A percentile compares a stretch with the other conserved stretches of the same genome.
Conservation (phyloP, 306 rosid genomes). For the Acacia crassicarpa region DNA sequence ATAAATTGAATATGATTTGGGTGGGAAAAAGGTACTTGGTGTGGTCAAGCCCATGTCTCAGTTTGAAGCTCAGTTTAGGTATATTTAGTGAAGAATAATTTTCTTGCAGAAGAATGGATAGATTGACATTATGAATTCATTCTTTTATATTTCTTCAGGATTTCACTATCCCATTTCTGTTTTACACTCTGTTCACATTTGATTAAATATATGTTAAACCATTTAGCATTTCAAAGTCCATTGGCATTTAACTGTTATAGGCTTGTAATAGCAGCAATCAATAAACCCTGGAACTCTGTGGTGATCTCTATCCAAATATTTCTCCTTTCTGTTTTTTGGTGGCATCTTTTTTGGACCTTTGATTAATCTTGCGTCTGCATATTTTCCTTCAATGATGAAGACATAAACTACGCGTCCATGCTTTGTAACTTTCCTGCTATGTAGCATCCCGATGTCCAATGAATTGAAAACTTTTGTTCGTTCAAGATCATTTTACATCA, state of each 20-base stretch:
- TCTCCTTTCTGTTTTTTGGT: neutral
- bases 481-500: neutral
- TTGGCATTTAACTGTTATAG: slow-evolving; percentile 1
- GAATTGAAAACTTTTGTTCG: neutral
- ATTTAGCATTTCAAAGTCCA: slow-evolving; percentile 13
- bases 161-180: neutral
- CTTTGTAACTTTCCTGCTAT: neutral
- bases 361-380: neutral
- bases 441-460: neutral
- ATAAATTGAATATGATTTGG: neutral
- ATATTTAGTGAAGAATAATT: neutral
- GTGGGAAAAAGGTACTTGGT: neutral
- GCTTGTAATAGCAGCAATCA: neutral
- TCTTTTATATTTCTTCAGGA: slow-evolving; percentile 4
- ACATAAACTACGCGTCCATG: neutral
- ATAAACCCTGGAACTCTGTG: neutral
- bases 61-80: neutral
- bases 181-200: slow-evolving; percentile 4
- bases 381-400: neutral
- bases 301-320: neutral
- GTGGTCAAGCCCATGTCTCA: neutral
- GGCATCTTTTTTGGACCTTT: neutral
- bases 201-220: neutral
- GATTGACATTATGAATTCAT: neutral
- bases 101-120: neutral